These are phyloP conservation scores for Tolypocladium album DNA, from an alignment of 2,329 filamentous ascomycete genomes.

Conservation along the genomic window DNA sequence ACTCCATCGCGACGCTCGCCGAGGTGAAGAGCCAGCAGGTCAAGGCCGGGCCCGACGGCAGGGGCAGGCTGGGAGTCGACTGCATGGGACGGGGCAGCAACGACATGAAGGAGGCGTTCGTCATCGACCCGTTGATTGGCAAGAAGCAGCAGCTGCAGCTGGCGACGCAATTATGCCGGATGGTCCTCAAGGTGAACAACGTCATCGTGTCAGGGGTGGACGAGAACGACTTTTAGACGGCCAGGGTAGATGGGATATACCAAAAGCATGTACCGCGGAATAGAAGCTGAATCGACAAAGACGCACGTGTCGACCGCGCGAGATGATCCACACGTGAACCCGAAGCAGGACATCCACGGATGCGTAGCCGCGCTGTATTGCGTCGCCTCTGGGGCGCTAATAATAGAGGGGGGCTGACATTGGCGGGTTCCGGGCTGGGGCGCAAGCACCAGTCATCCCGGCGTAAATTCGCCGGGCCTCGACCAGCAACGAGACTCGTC, in stretches of 20 bases:
- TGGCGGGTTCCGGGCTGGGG: background rate
- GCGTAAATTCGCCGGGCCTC: background rate
- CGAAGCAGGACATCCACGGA: background rate
- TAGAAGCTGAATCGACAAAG: slow-evolving; percentile 3
- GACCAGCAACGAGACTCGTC: background rate
- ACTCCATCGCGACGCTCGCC: slow-evolving; percentile 89
- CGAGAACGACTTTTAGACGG: slow-evolving; percentile 69
- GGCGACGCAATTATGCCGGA: slow-evolving; percentile 92
- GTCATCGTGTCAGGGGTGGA: slow-evolving; percentile 85
- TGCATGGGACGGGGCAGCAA: slow-evolving; percentile 95
- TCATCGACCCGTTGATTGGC: slow-evolving; percentile 95
- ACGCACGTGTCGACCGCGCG: background rate
- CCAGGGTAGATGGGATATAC: slow-evolving; percentile 10
- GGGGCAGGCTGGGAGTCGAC: slow-evolving; percentile 75
- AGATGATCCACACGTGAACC: background rate
- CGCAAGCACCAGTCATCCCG: background rate
- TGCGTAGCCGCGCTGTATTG: background rate
- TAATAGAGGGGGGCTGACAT: background rate
- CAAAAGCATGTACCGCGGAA: slow-evolving; percentile 12
- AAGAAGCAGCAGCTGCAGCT: slow-evolving; percentile 96
- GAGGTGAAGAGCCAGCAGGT: slow-evolving; percentile 94
- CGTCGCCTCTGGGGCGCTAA: background rate
- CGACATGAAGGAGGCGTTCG: slow-evolving; percentile 96
- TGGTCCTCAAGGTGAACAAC: slow-evolving; percentile 97
- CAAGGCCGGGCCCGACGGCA: slow-evolving; percentile 46